phyloP scores from a whole-genome alignment of 352 stramenopile genomes.

The Phytophthora citricola region DNA sequence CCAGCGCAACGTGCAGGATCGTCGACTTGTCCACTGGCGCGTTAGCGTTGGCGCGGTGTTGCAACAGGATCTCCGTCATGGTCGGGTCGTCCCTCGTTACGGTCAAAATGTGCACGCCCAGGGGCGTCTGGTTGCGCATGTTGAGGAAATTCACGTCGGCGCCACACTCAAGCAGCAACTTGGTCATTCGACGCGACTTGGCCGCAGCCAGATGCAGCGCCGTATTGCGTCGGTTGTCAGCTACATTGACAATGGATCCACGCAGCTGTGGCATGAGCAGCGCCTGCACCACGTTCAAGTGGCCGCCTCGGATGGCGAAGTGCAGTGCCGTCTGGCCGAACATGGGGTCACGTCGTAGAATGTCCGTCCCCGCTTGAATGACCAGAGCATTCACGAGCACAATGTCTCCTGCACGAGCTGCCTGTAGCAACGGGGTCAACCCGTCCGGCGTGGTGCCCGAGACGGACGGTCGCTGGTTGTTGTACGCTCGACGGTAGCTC shows the following conservation, averaged over 20 bases:
- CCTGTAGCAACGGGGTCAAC: slow-evolving; percentile 71
- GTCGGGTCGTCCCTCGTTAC: slow-evolving; percentile 63
- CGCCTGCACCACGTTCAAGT: slow-evolving; percentile 71
- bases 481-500: slow-evolving; percentile 54
- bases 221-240: slow-evolving; percentile 72
- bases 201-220: slow-evolving; percentile 64
- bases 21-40: slow-evolving; percentile 68
- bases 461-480: slow-evolving; percentile 19
- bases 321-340: slow-evolving; percentile 75
- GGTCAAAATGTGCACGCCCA: slow-evolving; percentile 73
- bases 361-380: slow-evolving; percentile 75
- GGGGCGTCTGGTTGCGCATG: slow-evolving; percentile 70
- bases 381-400: slow-evolving; percentile 72
- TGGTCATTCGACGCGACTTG: slow-evolving; percentile 72
- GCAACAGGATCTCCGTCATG: slow-evolving; percentile 65
- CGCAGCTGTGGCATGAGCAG: slow-evolving; percentile 70
- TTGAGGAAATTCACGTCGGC: slow-evolving; percentile 73
- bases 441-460: slow-evolving; percentile 48
- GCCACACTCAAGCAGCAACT: slow-evolving; percentile 60
- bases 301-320: slow-evolving; percentile 71
- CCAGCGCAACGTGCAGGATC: slow-evolving; percentile 65
- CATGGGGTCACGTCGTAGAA: slow-evolving; percentile 69
- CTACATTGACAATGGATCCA: slow-evolving; percentile 73
- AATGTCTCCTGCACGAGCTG: slow-evolving; percentile 64
- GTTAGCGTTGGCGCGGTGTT: slow-evolving; percentile 63